phyloP scores from a whole-genome alignment of 306 rosid genomes.

The Ammopiptanthus mongolicus region DNA sequence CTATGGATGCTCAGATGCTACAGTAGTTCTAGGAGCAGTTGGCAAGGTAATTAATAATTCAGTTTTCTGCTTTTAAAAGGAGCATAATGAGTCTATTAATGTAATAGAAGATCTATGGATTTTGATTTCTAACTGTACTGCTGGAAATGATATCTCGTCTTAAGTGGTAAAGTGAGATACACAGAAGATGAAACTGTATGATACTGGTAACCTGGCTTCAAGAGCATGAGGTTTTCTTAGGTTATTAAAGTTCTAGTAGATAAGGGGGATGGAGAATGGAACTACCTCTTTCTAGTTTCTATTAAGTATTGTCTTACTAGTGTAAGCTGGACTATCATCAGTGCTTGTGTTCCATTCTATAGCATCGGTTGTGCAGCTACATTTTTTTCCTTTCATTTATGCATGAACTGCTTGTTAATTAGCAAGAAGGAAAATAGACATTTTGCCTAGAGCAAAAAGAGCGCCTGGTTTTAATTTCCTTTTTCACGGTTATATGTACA shows the following conservation, averaged over 20 bases:
- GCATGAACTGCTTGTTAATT: neutral
- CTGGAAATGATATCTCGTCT: neutral
- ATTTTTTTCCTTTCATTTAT: neutral
- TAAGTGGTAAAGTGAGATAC: slow-evolving; percentile 1
- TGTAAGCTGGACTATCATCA: neutral
- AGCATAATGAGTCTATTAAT: neutral
- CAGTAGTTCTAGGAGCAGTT: slow-evolving; percentile 92
- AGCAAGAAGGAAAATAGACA: neutral
- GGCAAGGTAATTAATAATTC: slow-evolving; percentile 65
- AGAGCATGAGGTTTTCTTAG: neutral
- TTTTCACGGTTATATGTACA: neutral
- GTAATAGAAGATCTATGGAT: neutral
- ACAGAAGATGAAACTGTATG: neutral
- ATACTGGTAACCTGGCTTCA: neutral
- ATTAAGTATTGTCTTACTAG: neutral
- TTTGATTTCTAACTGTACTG: neutral
- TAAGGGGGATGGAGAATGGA: neutral
- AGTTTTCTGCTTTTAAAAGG: slow-evolving; percentile 5
- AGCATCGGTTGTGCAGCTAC: neutral
- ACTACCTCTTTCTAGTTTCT: neutral
- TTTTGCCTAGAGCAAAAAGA: neutral
- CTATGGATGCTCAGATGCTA: slow-evolving; percentile 96
- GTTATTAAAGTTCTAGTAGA: neutral
- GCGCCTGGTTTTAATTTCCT: neutral
- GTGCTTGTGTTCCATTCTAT: neutral